Evolutionary conservation across 768 basidiomycete genomes (phyloP), one percentile per base, ranked within the genome.

Genomic region (Imleria badia): DNA sequence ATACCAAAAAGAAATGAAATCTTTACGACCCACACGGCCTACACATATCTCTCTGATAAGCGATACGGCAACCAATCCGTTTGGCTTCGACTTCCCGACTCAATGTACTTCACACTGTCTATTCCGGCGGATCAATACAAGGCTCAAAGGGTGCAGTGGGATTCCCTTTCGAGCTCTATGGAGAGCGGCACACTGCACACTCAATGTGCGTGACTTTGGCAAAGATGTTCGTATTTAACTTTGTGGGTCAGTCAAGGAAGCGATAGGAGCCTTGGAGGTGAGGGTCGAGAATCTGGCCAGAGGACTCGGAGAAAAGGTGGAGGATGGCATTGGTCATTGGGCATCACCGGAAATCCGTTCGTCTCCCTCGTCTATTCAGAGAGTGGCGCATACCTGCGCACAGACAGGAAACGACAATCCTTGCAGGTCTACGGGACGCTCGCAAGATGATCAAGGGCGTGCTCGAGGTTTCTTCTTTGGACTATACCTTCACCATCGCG

Each of bases 191-290:
- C n/a, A n/a, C n/a, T 73, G 72, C 35, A 62, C 69, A 22, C 59
- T 80, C 19, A 51, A 65, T 34, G 63, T 78, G 5, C 60, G 57
- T n/a, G 64, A 70, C 23, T 38, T 22, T 10, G 62, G 59, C 22
- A 60, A 62, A 33, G 44, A 42, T 9, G 72, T 78, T 41, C 66
- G 70, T 14, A 73, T 85, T 38, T 74, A 68, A 5, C 72, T 85
- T n/a, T 59, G 71, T 1, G 84, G 84, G 0, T 72, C 78, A 14
- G 78, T 79, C 46, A 80, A 80, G 66, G 78, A 79, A 58, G 76
- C 75, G 2, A 75, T 79, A 2, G 85, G 85, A 1, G 73, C 76
- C 6, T 61, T 86, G 55, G 85, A 85, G 68, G 83, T 85, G 13
- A 71, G 83, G 48, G 79, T 82, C 0, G 85, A 86, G 64, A 77